Conservation (phyloP, 2,329 filamentous ascomycete species). For the Didymella lethalis region DNA sequence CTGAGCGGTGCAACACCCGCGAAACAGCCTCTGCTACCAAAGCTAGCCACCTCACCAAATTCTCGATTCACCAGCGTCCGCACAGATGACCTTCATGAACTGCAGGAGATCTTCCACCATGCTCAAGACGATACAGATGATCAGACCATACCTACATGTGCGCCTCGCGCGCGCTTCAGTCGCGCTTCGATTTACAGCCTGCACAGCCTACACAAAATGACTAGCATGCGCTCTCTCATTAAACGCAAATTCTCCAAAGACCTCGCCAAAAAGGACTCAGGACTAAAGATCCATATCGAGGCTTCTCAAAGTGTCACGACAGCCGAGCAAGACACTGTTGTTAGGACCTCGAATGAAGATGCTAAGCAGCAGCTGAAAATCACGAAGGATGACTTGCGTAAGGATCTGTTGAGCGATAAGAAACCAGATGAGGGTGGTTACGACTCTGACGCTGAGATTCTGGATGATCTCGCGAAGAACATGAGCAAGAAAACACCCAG, state of each 20-base stretch:
- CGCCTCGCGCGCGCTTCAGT: slow-evolving; percentile 31
- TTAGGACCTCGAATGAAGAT: slow-evolving; percentile 31
- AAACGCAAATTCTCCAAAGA: slow-evolving; percentile 45
- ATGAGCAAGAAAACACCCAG: slow-evolving; percentile 39
- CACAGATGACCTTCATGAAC: slow-evolving; percentile 44
- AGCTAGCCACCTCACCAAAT: slow-evolving; percentile 27
- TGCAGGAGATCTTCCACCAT: slow-evolving; percentile 46
- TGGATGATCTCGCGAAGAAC: slow-evolving; percentile 45
- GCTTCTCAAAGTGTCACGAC: slow-evolving; percentile 17
- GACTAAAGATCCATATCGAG: slow-evolving; percentile 9
- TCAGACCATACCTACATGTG: slow-evolving; percentile 25
- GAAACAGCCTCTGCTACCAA: slow-evolving; percentile 37
- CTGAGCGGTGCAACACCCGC: slow-evolving; percentile 38
- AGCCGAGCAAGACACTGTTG: slow-evolving; percentile 32
- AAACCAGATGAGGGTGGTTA: slow-evolving; percentile 47
- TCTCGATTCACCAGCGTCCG: slow-evolving; percentile 43
- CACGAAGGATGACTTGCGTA: slow-evolving; percentile 43
- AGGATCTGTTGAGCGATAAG: slow-evolving; percentile 45
- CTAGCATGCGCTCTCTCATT: slow-evolving; percentile 46
- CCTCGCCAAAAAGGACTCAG: slow-evolving; percentile 25
- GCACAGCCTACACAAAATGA: slow-evolving; percentile 47
- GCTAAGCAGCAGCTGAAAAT: slow-evolving; percentile 39
- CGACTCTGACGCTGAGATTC: slow-evolving; percentile 48
- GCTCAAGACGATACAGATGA: slow-evolving; percentile 27
- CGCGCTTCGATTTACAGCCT: slow-evolving; percentile 43